Conservation (phyloP, 2,329 filamentous ascomycete species). For the Sordariomycetes sp. region DNA sequence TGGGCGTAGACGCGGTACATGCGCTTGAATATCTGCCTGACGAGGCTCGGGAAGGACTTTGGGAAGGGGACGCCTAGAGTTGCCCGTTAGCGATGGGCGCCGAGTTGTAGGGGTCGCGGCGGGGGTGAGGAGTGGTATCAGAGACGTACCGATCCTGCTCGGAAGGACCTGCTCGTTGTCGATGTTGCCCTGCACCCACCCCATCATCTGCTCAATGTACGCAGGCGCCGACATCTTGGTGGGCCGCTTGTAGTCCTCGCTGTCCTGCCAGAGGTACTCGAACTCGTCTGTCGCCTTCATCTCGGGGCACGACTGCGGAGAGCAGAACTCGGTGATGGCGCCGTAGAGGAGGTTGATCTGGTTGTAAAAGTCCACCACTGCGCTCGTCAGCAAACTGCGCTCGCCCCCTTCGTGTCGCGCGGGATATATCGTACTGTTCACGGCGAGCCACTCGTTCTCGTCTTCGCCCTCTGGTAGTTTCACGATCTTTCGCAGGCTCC, state of each 20-base stretch:
- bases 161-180: constrained; percentile 93
- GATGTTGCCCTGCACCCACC: constrained; percentile 89
- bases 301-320: constrained; percentile 89
- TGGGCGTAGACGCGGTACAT: constrained; percentile 98
- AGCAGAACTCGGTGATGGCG: constrained; percentile 98
- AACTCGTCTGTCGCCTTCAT: constrained; percentile 99
- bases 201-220: constrained; percentile 97
- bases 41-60: constrained; percentile 75
- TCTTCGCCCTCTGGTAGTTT: constrained; percentile 96
- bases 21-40: constrained; percentile 96
- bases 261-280: constrained; percentile 98
- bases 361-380: constrained; percentile 99
- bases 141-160: constrained; percentile 62
- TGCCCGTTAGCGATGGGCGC: constrained; percentile 5
- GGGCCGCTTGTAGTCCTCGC: constrained; percentile 81
- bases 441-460: constrained; percentile 93
- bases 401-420: neutral
- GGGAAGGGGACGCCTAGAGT: constrained; percentile 75
- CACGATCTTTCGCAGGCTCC: constrained; percentile 89
- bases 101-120: neutral
- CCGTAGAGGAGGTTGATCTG: constrained; percentile 98
- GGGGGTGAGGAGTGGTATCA: no score
- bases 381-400: constrained; percentile 12
- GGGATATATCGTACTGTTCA: constrained; percentile 71
- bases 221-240: constrained; percentile 97